These are phyloP conservation scores for Helenozyma baotianmanensis DNA, from an alignment of 805 yeast genomes.

Conservation along the genomic window DNA sequence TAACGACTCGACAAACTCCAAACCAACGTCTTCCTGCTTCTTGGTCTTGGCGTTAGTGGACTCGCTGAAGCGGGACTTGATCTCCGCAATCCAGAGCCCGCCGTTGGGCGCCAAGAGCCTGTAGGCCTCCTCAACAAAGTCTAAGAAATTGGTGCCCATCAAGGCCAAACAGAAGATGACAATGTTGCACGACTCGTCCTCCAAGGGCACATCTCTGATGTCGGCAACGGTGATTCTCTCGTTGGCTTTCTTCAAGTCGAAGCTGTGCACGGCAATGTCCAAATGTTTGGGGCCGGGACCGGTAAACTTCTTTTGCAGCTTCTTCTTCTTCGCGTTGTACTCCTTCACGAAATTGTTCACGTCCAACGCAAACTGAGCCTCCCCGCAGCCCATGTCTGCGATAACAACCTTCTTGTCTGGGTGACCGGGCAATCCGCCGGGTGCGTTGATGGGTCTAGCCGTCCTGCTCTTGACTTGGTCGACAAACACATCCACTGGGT, in stretches of 20 bases:
- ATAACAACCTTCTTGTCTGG: slow-evolving; percentile 62
- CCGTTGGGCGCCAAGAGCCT: slow-evolving; percentile 86
- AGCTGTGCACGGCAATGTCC: slow-evolving; percentile 71
- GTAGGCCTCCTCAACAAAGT: slow-evolving; percentile 85
- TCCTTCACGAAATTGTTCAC: slow-evolving; percentile 46
- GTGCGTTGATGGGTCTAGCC: slow-evolving; percentile 75
- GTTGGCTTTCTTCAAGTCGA: slow-evolving; percentile 87
- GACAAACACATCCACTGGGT: slow-evolving; percentile 91
- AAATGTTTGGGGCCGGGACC: slow-evolving; percentile 30
- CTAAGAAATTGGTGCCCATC: slow-evolving; percentile 96
- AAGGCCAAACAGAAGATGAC: slow-evolving; percentile 93
- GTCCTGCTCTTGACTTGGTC: slow-evolving; percentile 59
- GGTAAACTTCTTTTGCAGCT: slow-evolving; percentile 28
- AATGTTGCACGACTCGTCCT: slow-evolving; percentile 71
- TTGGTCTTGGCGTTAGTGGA: slow-evolving; percentile 21
- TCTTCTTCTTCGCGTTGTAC: slow-evolving; percentile 16
- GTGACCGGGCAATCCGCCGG: slow-evolving; percentile 90
- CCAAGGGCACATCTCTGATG: slow-evolving; percentile 82
- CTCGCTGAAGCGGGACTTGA: slow-evolving; percentile 85
- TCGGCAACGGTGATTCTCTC: slow-evolving; percentile 95
- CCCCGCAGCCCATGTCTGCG: slow-evolving; percentile 99
- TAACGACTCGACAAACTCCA: slow-evolving; percentile 75
- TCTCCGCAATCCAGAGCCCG: slow-evolving; percentile 96
- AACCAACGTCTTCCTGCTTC: slow-evolving; percentile 44
- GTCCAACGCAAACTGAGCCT: slow-evolving; percentile 79